Percentiles rank a stretch among this genome's conserved stretches.
These are phyloP conservation scores for Corrigiola litoralis DNA, from an alignment of 179 eudicot species.

Conservation along the genomic window DNA sequence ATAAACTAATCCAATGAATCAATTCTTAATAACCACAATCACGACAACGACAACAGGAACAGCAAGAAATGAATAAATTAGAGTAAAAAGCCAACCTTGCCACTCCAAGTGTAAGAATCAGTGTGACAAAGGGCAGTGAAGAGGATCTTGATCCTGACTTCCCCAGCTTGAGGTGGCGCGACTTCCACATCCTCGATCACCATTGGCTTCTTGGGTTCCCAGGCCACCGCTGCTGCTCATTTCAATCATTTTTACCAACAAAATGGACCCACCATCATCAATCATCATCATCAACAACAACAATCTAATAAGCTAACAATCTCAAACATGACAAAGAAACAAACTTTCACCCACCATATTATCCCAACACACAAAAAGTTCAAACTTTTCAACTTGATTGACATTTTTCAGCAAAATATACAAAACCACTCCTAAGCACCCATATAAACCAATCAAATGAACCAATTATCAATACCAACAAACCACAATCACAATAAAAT, in stretches of 20 bases:
- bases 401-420: neutral
- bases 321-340: too few relatives aligned
- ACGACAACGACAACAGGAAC: too few relatives aligned
- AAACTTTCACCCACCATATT: too few relatives aligned
- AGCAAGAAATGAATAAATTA: neutral
- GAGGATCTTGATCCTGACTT: slow-evolving; percentile 79
- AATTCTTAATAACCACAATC: too few relatives aligned
- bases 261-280: neutral
- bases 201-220: slow-evolving; percentile 89
- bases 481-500: too few relatives aligned
- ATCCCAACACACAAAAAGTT: neutral
- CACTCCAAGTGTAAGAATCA: slow-evolving; percentile 99
- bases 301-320: neutral
- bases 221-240: slow-evolving; percentile 91
- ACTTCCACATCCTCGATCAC: slow-evolving; percentile 92
- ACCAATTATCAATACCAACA: too few relatives aligned
- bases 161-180: slow-evolving; percentile 98
- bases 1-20: too few relatives aligned
- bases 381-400: neutral
- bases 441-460: too few relatives aligned
- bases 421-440: too few relatives aligned
- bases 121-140: slow-evolving; percentile 97
- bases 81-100: slow-evolving; percentile 30
- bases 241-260: neutral
- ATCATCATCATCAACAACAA: neutral